A percentile compares a stretch with the other conserved stretches of the same genome.
Evolutionary conservation across 148 eudicot species (phyloP).

Genomic region (Drosera capensis): DNA sequence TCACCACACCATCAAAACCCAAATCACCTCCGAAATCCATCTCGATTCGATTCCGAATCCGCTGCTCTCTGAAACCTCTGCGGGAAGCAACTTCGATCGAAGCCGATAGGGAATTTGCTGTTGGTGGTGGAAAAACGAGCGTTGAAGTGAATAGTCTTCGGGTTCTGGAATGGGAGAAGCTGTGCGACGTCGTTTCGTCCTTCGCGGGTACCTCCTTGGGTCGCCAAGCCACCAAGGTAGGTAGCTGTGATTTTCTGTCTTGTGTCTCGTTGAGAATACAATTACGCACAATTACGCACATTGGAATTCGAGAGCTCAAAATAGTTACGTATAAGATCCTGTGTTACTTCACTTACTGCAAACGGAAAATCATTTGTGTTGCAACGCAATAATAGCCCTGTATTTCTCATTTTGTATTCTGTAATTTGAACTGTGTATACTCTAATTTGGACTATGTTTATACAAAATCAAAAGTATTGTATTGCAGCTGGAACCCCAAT

Average conservation of each 20-base stretch:
- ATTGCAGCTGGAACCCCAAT: no score
- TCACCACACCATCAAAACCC: constrained; percentile 3
- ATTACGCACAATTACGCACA: not conserved
- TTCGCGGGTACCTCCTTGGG: constrained; percentile 73
- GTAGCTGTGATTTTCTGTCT: constrained; percentile 2
- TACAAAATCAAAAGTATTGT: no score
- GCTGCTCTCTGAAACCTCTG: constrained; percentile 1
- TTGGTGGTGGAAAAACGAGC: constrained; percentile 7
- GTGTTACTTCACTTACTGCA: no score
- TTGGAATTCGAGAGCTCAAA: not conserved
- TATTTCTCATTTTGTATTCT: no score
- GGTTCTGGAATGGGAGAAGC: constrained; percentile 78
- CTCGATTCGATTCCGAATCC: constrained; percentile 6
- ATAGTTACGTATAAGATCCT: no score
- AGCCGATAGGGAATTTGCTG: constrained; percentile 1
- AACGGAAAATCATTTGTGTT: no score
- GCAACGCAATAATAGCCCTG: no score
- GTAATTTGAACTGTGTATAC: no score
- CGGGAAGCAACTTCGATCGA: constrained; percentile 2
- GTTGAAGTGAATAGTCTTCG: constrained; percentile 45
- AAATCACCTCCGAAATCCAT: not conserved
- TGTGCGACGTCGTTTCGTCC: constrained; percentile 77
- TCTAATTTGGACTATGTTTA: no score
- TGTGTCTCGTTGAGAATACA: not conserved
- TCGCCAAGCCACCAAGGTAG: constrained; percentile 51